Evolutionary conservation across 345 rosid genomes (phyloP).

Genomic region (Aquilaria sinensis): DNA sequence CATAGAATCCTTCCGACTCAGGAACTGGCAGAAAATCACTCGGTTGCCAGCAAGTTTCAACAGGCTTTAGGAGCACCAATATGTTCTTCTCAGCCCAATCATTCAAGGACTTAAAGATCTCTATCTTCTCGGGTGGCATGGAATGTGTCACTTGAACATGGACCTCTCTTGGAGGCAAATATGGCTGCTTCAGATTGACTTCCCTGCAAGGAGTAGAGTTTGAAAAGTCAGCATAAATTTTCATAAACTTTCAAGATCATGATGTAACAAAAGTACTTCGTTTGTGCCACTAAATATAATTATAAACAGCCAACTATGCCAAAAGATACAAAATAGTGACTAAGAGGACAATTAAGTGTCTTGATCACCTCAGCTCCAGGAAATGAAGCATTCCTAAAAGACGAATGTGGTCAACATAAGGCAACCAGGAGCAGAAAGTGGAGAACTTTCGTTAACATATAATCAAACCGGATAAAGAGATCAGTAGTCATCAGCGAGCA

Average conservation of each 20-base stretch:
- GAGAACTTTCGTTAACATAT: too few species aligned
- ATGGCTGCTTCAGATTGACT: constrained; percentile 42
- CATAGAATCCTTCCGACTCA: constrained; percentile 47
- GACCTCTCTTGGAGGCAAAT: constrained; percentile 52
- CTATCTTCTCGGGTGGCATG: constrained; percentile 51
- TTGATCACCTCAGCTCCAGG: too few species aligned
- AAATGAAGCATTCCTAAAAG: too few species aligned
- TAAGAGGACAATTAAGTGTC: neutral
- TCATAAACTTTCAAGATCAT: neutral
- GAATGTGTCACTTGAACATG: constrained; percentile 69
- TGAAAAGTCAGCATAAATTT: neutral
- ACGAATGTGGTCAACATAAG: too few species aligned
- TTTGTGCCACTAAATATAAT: neutral
- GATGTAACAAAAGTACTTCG: neutral
- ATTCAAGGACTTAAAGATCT: constrained; percentile 47
- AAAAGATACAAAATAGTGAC: neutral
- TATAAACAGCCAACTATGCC: neutral
- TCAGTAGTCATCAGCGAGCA: too few species aligned
- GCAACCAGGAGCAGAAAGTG: too few species aligned
- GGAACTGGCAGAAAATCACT: constrained; percentile 48
- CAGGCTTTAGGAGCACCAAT: constrained; percentile 49
- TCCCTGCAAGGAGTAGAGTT: constrained; percentile 33
- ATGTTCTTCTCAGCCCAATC: constrained; percentile 65
- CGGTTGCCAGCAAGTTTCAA: constrained; percentile 70
- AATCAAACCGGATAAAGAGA: too few species aligned